Conservation (phyloP, 2,329 filamentous ascomycete genomes). For the Colletotrichum eremochloae region DNA sequence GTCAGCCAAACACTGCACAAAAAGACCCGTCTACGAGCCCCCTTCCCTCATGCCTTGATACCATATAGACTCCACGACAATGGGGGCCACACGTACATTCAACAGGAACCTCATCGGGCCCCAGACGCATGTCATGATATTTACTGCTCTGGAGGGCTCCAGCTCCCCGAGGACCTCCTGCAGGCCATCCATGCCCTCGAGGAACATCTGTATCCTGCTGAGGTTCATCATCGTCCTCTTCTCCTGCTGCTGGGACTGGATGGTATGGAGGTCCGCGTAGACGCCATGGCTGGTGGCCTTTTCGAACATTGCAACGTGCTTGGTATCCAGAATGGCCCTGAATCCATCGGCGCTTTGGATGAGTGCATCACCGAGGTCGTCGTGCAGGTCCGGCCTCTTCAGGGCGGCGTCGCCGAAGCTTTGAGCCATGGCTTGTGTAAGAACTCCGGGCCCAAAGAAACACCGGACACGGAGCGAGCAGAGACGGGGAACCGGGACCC, state of each 20-base stretch:
- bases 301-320: conserved; percentile 43
- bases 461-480: neutral
- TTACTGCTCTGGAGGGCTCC: neutral
- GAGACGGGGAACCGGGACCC: neutral
- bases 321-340: conserved; percentile 39
- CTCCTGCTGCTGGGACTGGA: conserved; percentile 47
- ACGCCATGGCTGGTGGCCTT: conserved; percentile 43
- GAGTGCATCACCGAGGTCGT: conserved; percentile 22
- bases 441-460: neutral
- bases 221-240: conserved; percentile 48
- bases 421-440: conserved; percentile 21
- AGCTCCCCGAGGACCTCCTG: conserved; percentile 21
- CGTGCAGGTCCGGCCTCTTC: neutral
- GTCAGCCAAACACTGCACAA: neutral
- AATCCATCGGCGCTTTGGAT: conserved; percentile 30
- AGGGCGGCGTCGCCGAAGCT: neutral
- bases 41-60: too few species aligned
- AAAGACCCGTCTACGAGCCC: too few species aligned
- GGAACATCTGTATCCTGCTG: conserved; percentile 45
- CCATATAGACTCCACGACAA: fast-evolving
- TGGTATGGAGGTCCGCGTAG: conserved; percentile 43
- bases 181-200: conserved; percentile 44
- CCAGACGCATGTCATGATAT: conserved; percentile 49
- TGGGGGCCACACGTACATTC: conserved; percentile 29
- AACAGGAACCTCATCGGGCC: conserved; percentile 47